Evolutionary conservation across 116 monocot species (phyloP), one percentile per base, ranked within the genome.

Genomic region (Cymodocea nodosa): DNA sequence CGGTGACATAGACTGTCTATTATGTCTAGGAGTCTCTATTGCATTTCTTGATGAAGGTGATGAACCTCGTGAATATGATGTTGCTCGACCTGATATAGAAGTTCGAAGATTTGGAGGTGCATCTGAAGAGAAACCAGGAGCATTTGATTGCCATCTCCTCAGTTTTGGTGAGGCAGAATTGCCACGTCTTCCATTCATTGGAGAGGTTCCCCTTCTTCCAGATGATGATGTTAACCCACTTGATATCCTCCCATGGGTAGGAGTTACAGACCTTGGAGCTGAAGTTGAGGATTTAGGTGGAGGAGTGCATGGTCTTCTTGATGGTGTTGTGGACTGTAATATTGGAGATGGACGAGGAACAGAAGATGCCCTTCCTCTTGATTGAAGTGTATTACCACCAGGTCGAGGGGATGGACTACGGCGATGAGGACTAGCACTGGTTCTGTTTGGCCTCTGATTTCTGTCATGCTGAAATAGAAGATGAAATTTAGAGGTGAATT

Each of bases 61-160:
- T 14, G 71, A 75, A 19, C 85, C 95, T 59, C 85, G 77, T 12
- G 54, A 52, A 71, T 79, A 63, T 64, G 85, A 83, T 59, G 60
- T 51, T 15, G 91, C 62, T 34, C 80, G 66, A 63, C 83, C 87
- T 18, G 84, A 72, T 35, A 85, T 23, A 68, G 92, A 87, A 72
- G 92, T 84, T 18, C 82, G 81, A 60, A 92, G 85, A 70, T 92
- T 98, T 44, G 82, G 86, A 73, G 98, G 92, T 39, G 76, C 73
- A 37, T 98, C 92, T 50, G 78, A 81, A 39, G 92, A 76, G 66
- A 97, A 88, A 55, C 75, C 85, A 69, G 79, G 73, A 37, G 78
- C 56, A 37, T 58, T 87, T 48, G 76, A 57, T 64, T 83, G 88
- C 88, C 84, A 86, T 50, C 69, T 82, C 50, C 61, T 75, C 36